A percentile compares a stretch with the other conserved stretches of the same genome.
Evolutionary conservation across 2,329 filamentous ascomycete genomes (phyloP).

Genomic region (Aspergillus tanneri): DNA sequence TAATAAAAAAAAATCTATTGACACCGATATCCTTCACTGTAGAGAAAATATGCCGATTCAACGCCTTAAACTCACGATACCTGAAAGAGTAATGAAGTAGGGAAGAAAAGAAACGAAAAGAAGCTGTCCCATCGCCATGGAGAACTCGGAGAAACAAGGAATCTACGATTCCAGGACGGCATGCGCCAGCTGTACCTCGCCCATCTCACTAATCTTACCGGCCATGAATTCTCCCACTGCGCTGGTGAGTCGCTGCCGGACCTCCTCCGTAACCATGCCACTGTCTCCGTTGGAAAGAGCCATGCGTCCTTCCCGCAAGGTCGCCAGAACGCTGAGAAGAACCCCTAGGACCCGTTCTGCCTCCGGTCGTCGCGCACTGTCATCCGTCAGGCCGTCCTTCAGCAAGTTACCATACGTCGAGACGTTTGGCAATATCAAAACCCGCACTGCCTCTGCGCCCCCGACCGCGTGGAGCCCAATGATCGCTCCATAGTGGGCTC

Average conservation of each 20-base stretch:
- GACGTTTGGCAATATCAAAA: slow-evolving; percentile 65
- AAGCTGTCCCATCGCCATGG: too few relatives aligned
- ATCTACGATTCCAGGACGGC: slow-evolving; percentile 35
- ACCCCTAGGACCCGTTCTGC: slow-evolving; percentile 60
- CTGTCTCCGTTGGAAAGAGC: slow-evolving; percentile 43
- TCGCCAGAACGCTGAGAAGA: slow-evolving; percentile 57
- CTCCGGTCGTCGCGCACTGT: slow-evolving; percentile 54
- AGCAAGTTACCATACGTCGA: slow-evolving; percentile 63
- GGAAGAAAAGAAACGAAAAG: slow-evolving; percentile 1
- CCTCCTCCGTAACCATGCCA: slow-evolving; percentile 37
- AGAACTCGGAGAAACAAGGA: not conserved
- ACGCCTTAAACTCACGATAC: not conserved
- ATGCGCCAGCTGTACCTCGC: slow-evolving; percentile 42
- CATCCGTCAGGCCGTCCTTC: slow-evolving; percentile 53
- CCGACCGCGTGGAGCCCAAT: slow-evolving; percentile 76
- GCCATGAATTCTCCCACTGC: slow-evolving; percentile 47
- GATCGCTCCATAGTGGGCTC: slow-evolving; percentile 86
- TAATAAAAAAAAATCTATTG: not conserved
- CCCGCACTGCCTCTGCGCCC: slow-evolving; percentile 63
- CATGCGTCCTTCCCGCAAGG: slow-evolving; percentile 50
- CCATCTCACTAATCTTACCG: slow-evolving; percentile 41
- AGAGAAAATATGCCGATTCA: not conserved
- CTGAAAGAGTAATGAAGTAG: not conserved
- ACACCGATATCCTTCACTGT: too few relatives aligned
- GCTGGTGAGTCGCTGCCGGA: slow-evolving; percentile 37